Conservation (phyloP, 148 eudicot genomes). For the Rhododendron vialii region DNA sequence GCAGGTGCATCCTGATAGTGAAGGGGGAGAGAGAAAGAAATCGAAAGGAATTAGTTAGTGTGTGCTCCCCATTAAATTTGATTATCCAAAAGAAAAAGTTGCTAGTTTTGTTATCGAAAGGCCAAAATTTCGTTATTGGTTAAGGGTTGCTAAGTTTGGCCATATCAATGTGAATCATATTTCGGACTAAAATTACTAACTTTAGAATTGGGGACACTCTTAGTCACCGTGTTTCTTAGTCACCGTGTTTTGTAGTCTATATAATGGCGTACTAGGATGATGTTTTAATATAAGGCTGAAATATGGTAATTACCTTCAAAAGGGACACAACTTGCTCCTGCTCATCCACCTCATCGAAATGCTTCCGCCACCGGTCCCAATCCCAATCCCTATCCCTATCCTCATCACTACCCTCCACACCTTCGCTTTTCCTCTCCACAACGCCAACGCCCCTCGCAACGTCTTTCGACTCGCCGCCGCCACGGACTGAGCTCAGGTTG, state of each 20-base stretch:
- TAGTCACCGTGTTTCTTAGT: too few species aligned
- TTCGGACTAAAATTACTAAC: background rate
- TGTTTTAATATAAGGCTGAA: background rate
- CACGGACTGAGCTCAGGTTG: constrained; percentile 31
- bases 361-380: constrained; percentile 83
- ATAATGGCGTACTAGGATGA: background rate
- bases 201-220: background rate
- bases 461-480: constrained; percentile 10
- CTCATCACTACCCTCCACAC: constrained; percentile 21
- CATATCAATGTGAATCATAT: background rate
- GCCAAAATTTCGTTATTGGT: background rate
- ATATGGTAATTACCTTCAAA: constrained; percentile 47
- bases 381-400: constrained; percentile 64
- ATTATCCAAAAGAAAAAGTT: background rate
- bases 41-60: too few species aligned
- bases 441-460: constrained; percentile 10
- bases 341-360: constrained; percentile 77
- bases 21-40: too few species aligned
- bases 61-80: background rate
- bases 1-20: background rate
- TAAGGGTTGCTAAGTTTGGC: background rate
- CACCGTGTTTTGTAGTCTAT: background rate
- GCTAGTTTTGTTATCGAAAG: background rate
- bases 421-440: constrained; percentile 10
- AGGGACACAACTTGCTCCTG: constrained; percentile 59